Base-by-base conservation (phyloP, 1,284 basidiomycete genomes). In the Anthracocystis walkeri region DNA sequence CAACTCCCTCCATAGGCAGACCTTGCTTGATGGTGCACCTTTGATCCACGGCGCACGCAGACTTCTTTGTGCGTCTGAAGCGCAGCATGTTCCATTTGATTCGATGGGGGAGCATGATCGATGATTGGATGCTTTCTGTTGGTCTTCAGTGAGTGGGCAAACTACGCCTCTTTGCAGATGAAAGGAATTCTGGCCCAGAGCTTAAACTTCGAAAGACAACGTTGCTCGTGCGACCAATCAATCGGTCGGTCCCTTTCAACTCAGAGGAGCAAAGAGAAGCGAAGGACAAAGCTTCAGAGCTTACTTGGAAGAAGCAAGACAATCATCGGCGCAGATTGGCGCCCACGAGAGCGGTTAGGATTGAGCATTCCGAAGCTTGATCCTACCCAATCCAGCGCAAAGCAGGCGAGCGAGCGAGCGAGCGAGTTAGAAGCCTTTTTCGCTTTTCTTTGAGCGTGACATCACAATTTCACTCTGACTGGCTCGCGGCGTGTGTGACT, bases 181-280 rank as follows among this genome's bases (percentile, higher is more conserved):
- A 48, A 29, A 48, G 46, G 14, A 18, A 29, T 10, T 7, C 21
- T 46, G 23, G 18, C 2, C 25, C 12, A 14, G 45, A 46, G 45
- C 23, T 27, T 46, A 27, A 38, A 46, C n/a, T 27, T 27, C 12
- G 25, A 20, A 18, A 27, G 18, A 14, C 45, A 27, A 27, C 4
- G 8, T 46, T 46, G 23, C 45, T 29, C n/a, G 46, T 48, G 46
- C 46, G 46, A 48, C 46, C 27, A 29, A 29, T 45, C 27, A 29
- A 29, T 45, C 16, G 27, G 16, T 48, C n/a, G 16, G 25, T 48
- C 46, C 11, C 16, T 29, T 18, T 7, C 27, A n/a, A 27, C n/a
- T 10, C 35, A 38, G 10, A 16, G 35, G 12, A 27, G 29, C 27
- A 16, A 25, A 29, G 29, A 4, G 29, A 29, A 29, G 29, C 29